These are phyloP conservation scores for Sporothrix inflata DNA, from an alignment of 2,329 filamentous ascomycete genomes.

Conservation along the genomic window DNA sequence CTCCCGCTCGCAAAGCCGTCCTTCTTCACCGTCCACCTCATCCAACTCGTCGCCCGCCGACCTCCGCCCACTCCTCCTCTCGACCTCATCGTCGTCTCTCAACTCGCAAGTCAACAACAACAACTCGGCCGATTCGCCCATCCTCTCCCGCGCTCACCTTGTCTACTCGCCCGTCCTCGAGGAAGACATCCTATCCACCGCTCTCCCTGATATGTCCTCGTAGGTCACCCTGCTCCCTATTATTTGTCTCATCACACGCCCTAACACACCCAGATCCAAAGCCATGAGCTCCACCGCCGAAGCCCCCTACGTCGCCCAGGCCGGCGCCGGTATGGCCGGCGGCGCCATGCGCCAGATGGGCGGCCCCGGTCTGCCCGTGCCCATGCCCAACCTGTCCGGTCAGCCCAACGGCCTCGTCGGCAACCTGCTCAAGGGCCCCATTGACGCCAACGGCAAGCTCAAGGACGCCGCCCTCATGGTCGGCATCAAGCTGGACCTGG, in stretches of 20 bases:
- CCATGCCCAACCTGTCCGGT: constrained; percentile 45
- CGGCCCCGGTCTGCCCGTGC: constrained; percentile 36
- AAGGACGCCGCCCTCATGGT: constrained; percentile 62
- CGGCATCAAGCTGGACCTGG: constrained; percentile 65
- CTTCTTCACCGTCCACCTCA: constrained; percentile 17
- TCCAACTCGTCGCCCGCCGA: constrained; percentile 12
- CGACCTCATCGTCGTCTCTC: neutral
- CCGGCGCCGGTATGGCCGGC: constrained; percentile 25
- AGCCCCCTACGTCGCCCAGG: constrained; percentile 30
- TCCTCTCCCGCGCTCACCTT: constrained; percentile 17
- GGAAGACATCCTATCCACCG: neutral
- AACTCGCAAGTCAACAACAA: constrained; percentile 1
- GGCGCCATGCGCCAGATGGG: constrained; percentile 28
- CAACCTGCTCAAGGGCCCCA: constrained; percentile 59
- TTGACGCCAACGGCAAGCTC: constrained; percentile 59
- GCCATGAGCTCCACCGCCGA: constrained; percentile 32
- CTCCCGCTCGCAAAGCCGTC: constrained; percentile 23
- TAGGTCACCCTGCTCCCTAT: constrained; percentile 17
- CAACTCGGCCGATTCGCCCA: neutral
- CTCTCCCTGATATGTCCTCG: constrained; percentile 33
- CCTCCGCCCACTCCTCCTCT: constrained; percentile 22
- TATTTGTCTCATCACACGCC: neutral
- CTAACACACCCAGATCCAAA: constrained; percentile 28
- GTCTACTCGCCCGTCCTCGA: constrained; percentile 20
- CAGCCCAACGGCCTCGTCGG: constrained; percentile 43